phyloP scores from a whole-genome alignment of 2,329 filamentous ascomycete genomes.

The Arthrocladium fulminans region DNA sequence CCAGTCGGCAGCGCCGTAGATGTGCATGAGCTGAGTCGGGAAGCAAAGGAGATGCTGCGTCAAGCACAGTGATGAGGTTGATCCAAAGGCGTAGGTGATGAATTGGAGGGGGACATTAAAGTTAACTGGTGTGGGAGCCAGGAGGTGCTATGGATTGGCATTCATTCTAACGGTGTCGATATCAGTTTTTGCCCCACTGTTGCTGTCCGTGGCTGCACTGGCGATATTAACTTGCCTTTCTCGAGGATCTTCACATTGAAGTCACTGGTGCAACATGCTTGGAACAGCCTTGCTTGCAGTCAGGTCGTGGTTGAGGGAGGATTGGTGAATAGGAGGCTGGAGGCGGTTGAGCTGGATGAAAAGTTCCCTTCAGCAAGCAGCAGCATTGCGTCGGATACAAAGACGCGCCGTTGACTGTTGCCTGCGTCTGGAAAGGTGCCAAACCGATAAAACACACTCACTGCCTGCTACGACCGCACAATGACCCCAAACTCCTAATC shows the following conservation, averaged over 20 bases:
- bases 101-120: background rate
- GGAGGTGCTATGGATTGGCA: background rate
- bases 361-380: background rate
- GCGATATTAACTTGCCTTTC: background rate
- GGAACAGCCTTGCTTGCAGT: no score
- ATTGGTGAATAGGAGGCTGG: no score
- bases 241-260: background rate
- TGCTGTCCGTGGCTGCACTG: background rate
- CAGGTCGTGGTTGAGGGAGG: no score
- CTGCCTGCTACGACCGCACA: no score
- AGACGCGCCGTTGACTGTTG: no score
- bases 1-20: background rate
- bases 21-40: background rate
- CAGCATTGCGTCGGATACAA: no score
- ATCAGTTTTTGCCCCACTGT: background rate
- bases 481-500: no score
- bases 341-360: background rate
- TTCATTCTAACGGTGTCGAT: background rate
- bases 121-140: background rate
- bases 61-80: background rate
- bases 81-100: background rate
- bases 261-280: background rate
- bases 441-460: no score
- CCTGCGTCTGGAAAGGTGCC: no score
- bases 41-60: background rate